These are phyloP conservation scores for Sarcomyxa edulis DNA, from an alignment of 768 basidiomycete genomes.

Conservation along the genomic window DNA sequence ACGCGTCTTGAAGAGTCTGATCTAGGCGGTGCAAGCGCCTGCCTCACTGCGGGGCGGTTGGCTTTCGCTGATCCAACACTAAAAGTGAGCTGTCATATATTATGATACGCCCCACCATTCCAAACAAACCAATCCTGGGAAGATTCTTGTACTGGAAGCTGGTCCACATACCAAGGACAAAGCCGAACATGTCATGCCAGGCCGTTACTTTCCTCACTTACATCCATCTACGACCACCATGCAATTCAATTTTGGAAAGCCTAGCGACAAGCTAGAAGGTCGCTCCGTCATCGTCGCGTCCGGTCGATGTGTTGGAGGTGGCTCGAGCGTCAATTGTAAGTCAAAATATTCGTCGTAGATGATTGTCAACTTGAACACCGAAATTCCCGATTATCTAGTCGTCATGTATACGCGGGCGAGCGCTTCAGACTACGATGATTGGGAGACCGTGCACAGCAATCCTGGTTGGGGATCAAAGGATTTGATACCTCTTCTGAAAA, in stretches of 20 bases:
- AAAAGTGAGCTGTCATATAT: too few species aligned
- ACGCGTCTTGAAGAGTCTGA: too few species aligned
- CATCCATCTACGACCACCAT: conserved; percentile 33
- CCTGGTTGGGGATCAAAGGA: conserved; percentile 56
- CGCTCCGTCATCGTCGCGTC: conserved; percentile 37
- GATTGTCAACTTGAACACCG: background rate
- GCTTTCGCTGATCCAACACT: conserved; percentile 28
- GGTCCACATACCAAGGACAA: conserved; percentile 46
- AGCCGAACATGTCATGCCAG: conserved; percentile 48
- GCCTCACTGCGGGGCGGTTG: conserved; percentile 34
- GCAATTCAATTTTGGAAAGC: conserved; percentile 38
- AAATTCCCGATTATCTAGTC: conserved; percentile 29
- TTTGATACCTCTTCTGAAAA: conserved; percentile 52
- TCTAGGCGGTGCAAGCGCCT: conserved; percentile 32
- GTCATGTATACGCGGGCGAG: conserved; percentile 54
- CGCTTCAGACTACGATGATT: conserved; percentile 63
- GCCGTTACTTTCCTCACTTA: conserved; percentile 39
- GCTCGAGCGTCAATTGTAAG: conserved; percentile 57
- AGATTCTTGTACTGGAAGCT: conserved; percentile 43
- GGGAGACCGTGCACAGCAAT: conserved; percentile 47
- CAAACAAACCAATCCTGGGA: too few species aligned
- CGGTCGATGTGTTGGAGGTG: conserved; percentile 56
- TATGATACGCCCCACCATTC: too few species aligned
- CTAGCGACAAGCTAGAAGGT: conserved; percentile 33
- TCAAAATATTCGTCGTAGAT: background rate